phyloP scores from a whole-genome alignment of 2,329 filamentous ascomycete genomes.

The Pyrenochaeta sp. region DNA sequence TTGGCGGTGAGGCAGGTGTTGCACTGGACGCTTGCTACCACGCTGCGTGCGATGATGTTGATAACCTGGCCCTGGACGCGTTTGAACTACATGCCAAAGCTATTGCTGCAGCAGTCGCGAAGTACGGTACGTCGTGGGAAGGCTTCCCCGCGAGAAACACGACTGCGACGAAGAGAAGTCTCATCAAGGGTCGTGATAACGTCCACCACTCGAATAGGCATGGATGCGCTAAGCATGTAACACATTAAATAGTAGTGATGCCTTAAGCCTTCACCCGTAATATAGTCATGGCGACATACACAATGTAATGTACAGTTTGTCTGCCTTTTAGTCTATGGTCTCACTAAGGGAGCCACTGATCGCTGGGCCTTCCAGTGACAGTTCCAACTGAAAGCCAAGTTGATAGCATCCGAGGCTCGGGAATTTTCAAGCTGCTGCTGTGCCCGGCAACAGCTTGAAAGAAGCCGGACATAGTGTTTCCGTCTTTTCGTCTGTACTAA shows the following conservation, averaged over 20 bases:
- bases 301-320: too few species aligned
- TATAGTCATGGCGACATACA: too few species aligned
- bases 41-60: slow-evolving; percentile 42
- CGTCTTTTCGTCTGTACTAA: too few species aligned
- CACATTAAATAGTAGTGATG: background rate
- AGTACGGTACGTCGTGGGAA: slow-evolving; percentile 37
- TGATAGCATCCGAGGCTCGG: too few species aligned
- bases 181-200: background rate
- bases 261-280: background rate
- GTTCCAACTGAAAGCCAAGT: too few species aligned
- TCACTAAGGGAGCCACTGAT: too few species aligned
- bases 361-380: too few species aligned
- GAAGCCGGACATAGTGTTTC: too few species aligned
- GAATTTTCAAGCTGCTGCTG: too few species aligned
- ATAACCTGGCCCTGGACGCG: slow-evolving; percentile 43
- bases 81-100: slow-evolving; percentile 40
- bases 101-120: slow-evolving; percentile 47
- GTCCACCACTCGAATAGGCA: background rate
- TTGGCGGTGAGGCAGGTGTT: slow-evolving; percentile 43
- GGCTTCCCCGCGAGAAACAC: slow-evolving; percentile 37
- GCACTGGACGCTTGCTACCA: slow-evolving; percentile 39
- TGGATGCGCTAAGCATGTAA: background rate
- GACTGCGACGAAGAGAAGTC: slow-evolving; percentile 10
- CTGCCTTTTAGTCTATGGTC: too few species aligned
- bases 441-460: too few species aligned